Conservation (phyloP, 2,329 filamentous ascomycete genomes). For the Endothia cerciana region DNA sequence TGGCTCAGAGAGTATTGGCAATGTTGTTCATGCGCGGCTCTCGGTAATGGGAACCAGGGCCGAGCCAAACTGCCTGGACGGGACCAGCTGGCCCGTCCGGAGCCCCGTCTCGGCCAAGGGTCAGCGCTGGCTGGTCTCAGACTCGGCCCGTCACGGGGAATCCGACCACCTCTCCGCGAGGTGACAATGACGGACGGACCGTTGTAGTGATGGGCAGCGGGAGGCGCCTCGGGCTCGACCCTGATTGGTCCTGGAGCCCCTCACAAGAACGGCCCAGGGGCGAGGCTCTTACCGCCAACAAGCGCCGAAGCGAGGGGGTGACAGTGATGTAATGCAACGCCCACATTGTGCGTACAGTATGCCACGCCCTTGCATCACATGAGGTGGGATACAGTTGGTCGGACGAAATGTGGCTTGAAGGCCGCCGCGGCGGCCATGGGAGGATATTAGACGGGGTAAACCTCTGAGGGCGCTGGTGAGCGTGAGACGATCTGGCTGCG, state of each 20-base stretch:
- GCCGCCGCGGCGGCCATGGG: not conserved
- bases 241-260: slow-evolving; percentile 22
- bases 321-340: slow-evolving; percentile 20
- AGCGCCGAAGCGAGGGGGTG: slow-evolving; percentile 13
- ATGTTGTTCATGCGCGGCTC: not conserved
- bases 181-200: not conserved
- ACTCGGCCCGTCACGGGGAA: not conserved
- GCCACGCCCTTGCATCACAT: not conserved
- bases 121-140: too few relatives aligned
- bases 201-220: not conserved
- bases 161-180: not conserved
- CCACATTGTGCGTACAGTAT: slow-evolving; percentile 18
- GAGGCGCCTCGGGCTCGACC: slow-evolving; percentile 12
- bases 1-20: not conserved
- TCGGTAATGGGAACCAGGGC: not conserved
- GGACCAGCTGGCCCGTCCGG: not conserved
- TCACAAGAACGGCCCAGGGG: slow-evolving; percentile 9
- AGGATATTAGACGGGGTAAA: too few relatives aligned
- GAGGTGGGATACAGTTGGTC: slow-evolving; percentile 13
- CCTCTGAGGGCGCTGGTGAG: not conserved
- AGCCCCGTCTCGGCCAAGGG: not conserved
- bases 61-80: not conserved
- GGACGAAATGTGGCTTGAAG: not conserved
- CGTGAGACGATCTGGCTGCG: too few relatives aligned
- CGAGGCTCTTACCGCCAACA: slow-evolving; percentile 20